Evolutionary conservation across 768 basidiomycete genomes (phyloP).

Genomic region (Termitomyces sp.): DNA sequence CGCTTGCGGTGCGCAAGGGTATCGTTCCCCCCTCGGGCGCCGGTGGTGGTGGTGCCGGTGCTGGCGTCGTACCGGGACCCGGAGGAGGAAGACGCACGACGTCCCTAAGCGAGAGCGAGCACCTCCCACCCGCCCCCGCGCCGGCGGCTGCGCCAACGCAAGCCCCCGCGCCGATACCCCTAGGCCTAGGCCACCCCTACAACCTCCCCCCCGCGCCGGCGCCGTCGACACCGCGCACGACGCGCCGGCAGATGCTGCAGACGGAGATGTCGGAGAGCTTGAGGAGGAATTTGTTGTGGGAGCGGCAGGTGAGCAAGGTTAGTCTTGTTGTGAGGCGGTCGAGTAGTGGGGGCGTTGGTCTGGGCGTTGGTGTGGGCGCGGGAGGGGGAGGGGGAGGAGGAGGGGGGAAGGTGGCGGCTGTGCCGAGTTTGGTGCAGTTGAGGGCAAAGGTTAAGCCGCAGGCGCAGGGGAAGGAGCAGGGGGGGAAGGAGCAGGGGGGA

Average conservation of each 20-base stretch:
- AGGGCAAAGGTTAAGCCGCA: slow-evolving; percentile 27
- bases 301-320: slow-evolving; percentile 57
- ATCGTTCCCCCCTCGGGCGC: too few relatives aligned
- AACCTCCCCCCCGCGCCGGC: slow-evolving; percentile 61
- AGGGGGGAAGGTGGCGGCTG: slow-evolving; percentile 27
- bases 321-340: slow-evolving; percentile 31
- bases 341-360: slow-evolving; percentile 24
- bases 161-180: slow-evolving; percentile 35
- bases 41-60: too few relatives aligned
- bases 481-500: slow-evolving; percentile 8
- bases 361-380: too few relatives aligned
- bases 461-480: slow-evolving; percentile 17
- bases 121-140: too few relatives aligned
- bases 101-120: too few relatives aligned
- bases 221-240: slow-evolving; percentile 82
- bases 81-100: too few relatives aligned
- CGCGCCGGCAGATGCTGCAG: slow-evolving; percentile 76
- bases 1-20: slow-evolving; percentile 45
- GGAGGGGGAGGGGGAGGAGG: slow-evolving; percentile 18
- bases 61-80: too few relatives aligned
- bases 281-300: slow-evolving; percentile 78
- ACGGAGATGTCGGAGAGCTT: slow-evolving; percentile 85
- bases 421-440: slow-evolving; percentile 37
- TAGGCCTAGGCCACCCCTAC: slow-evolving; percentile 61
- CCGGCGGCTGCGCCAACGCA: too few relatives aligned